A percentile compares a stretch with the other conserved stretches of the same genome.
Evolutionary conservation across 2,329 filamentous ascomycete genomes (phyloP).

Genomic region (Pleurostoma richardsiae): DNA sequence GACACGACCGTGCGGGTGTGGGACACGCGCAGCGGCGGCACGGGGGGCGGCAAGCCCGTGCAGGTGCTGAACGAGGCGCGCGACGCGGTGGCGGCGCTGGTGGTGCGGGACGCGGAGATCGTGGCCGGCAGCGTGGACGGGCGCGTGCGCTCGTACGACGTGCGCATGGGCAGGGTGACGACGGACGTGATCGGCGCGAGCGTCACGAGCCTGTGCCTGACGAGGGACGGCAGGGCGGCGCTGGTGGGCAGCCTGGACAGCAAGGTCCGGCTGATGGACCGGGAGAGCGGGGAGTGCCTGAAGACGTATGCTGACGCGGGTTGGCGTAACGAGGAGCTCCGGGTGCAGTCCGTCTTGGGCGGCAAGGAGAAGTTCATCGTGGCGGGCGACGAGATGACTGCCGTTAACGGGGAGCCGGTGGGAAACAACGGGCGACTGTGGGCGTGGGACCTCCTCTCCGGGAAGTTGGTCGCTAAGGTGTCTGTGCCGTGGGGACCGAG

Average conservation of each 20-base stretch:
- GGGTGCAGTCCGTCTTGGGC: constrained; percentile 73
- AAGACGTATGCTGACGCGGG: constrained; percentile 59
- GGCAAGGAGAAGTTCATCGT: constrained; percentile 72
- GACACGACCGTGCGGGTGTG: constrained; percentile 74
- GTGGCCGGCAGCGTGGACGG: constrained; percentile 80
- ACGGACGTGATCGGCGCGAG: constrained; percentile 65
- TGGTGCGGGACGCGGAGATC: constrained; percentile 50
- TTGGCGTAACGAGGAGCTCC: constrained; percentile 62
- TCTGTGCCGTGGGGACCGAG: constrained; percentile 50
- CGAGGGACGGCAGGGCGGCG: constrained; percentile 67
- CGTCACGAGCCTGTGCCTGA: constrained; percentile 72
- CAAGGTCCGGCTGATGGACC: constrained; percentile 75
- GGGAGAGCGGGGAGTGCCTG: constrained; percentile 66
- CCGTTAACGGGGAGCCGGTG: constrained; percentile 13
- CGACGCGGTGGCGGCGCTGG: constrained; percentile 58
- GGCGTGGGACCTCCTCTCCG: constrained; percentile 81
- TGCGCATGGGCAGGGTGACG: constrained; percentile 66
- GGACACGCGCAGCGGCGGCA: constrained; percentile 53
- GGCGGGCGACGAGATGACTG: constrained; percentile 68
- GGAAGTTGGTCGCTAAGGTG: constrained; percentile 60
- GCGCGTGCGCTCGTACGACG: constrained; percentile 73
- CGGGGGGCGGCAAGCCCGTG: constrained; percentile 52
- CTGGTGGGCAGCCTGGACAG: constrained; percentile 74
- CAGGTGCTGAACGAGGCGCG: constrained; percentile 69
- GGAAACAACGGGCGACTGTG: constrained; percentile 50